Percentiles rank a stretch among this genome's conserved stretches.
Conservation (phyloP, 768 basidiomycete species). For the Boletus rufocinnamomeus region DNA sequence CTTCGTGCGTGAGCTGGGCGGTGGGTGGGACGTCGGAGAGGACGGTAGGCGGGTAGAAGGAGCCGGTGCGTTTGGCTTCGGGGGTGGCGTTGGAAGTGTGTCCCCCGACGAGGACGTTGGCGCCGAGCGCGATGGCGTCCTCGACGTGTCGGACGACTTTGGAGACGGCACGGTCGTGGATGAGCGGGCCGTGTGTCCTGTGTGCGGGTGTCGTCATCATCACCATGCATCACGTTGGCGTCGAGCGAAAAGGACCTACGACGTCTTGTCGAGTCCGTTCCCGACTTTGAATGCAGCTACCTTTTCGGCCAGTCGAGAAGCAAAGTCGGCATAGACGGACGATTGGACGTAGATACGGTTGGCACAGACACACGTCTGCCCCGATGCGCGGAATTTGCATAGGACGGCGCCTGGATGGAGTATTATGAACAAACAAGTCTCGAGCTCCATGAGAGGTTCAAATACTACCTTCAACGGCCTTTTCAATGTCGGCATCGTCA, state of each 20-base stretch:
- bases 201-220: not conserved
- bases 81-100: constrained; percentile 52
- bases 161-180: constrained; percentile 80
- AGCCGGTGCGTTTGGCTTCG: constrained; percentile 32
- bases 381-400: constrained; percentile 79
- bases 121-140: constrained; percentile 84
- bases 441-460: not conserved
- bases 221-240: not conserved
- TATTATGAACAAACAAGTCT: not conserved
- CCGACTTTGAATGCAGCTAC: constrained; percentile 87
- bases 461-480: constrained; percentile 76
- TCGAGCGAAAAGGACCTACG: constrained; percentile 47
- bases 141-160: constrained; percentile 87
- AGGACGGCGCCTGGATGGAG: constrained; percentile 56
- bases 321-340: constrained; percentile 89
- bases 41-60: constrained; percentile 87
- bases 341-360: constrained; percentile 95
- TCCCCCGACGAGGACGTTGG: constrained; percentile 89
- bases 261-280: constrained; percentile 76
- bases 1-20: constrained; percentile 73
- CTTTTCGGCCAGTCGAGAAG: constrained; percentile 79
- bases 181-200: constrained; percentile 94
- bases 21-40: constrained; percentile 76
- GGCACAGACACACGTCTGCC: constrained; percentile 86
- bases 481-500: constrained; percentile 91